Conservation (phyloP, 2,329 filamentous ascomycete genomes). For the Claviceps sp. region DNA sequence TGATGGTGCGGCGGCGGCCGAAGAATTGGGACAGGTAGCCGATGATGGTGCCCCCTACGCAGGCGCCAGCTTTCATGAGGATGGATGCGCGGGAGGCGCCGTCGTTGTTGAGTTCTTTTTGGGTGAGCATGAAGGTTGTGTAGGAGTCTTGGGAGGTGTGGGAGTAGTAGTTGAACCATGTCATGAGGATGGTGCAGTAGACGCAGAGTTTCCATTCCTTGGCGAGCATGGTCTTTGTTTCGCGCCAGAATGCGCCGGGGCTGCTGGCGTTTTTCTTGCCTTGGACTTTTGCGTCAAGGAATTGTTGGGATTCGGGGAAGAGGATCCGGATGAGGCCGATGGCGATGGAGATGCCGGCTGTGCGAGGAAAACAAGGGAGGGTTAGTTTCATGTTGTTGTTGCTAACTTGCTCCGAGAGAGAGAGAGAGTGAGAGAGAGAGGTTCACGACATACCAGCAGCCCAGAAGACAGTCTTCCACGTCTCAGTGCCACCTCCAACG, state of each 20-base stretch:
- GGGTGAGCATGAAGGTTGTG: slow-evolving; percentile 64
- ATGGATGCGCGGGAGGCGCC: slow-evolving; percentile 63
- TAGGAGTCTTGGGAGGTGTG: slow-evolving; percentile 73
- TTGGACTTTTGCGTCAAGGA: slow-evolving; percentile 52
- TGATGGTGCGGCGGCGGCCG: slow-evolving; percentile 57
- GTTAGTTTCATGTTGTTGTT: no score
- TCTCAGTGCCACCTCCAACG: slow-evolving; percentile 47
- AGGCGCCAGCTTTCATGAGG: slow-evolving; percentile 66
- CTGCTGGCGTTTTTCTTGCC: slow-evolving; percentile 38
- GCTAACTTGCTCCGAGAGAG: slow-evolving; percentile 1
- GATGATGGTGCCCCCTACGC: slow-evolving; percentile 57
- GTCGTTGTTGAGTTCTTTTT: slow-evolving; percentile 54
- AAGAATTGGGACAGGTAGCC: slow-evolving; percentile 66
- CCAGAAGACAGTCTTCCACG: slow-evolving; percentile 69
- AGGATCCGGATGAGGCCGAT: slow-evolving; percentile 53
- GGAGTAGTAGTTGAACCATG: slow-evolving; percentile 61
- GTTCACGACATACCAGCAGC: slow-evolving; percentile 31
- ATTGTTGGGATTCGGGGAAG: slow-evolving; percentile 65
- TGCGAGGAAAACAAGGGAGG: neutral
- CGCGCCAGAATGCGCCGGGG: slow-evolving; percentile 48
- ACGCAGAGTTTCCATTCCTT: slow-evolving; percentile 65
- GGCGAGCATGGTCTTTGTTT: slow-evolving; percentile 53
- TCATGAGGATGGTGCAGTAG: slow-evolving; percentile 70
- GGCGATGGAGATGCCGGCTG: slow-evolving; percentile 50
- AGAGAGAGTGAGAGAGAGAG: neutral